These are phyloP conservation scores for Pseudocercospora crystallina DNA, from an alignment of 2,329 filamentous ascomycete species.

Conservation along the genomic window DNA sequence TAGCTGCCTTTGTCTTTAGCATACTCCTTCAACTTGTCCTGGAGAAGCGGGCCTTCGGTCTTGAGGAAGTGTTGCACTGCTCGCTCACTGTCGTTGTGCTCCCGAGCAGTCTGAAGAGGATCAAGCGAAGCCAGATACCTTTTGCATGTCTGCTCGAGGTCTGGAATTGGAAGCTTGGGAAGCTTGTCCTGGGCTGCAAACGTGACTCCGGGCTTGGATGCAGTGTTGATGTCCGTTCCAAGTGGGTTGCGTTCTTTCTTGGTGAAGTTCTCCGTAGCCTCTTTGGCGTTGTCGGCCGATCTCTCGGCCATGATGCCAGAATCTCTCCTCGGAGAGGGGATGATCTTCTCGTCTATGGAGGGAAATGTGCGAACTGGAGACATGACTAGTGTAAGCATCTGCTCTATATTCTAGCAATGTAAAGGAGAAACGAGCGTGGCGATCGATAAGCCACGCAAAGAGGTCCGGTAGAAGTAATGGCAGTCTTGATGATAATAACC, in stretches of 20 bases:
- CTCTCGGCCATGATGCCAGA: conserved; percentile 43
- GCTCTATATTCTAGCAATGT: conserved; percentile 58
- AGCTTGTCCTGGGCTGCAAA: conserved; percentile 86
- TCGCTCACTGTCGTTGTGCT: conserved; percentile 77
- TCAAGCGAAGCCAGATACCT: conserved; percentile 78
- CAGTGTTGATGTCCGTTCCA: conserved; percentile 51
- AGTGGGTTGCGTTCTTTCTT: conserved; percentile 51
- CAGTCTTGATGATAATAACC: conserved; percentile 80
- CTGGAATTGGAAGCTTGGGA: conserved; percentile 89
- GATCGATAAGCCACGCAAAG: conserved; percentile 80
- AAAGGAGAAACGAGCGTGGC: conserved; percentile 75
- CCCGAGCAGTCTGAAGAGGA: conserved; percentile 76
- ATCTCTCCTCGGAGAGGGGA: conserved; percentile 27
- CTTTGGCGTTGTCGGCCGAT: conserved; percentile 55
- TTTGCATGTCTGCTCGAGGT: conserved; percentile 73
- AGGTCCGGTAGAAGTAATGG: conserved; percentile 90
- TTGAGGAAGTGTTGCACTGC: conserved; percentile 82
- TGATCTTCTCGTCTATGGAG: conserved; percentile 30
- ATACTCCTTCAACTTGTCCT: conserved; percentile 88
- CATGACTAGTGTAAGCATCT: conserved; percentile 49
- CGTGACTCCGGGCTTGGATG: conserved; percentile 71
- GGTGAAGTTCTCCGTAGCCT: conserved; percentile 49
- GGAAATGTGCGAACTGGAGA: conserved; percentile 51
- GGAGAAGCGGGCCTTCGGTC: conserved; percentile 76
- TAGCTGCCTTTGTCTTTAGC: conserved; percentile 90